Conservation (phyloP, 192 early-diverging fungal species). For the Gonapodya sp. region DNA sequence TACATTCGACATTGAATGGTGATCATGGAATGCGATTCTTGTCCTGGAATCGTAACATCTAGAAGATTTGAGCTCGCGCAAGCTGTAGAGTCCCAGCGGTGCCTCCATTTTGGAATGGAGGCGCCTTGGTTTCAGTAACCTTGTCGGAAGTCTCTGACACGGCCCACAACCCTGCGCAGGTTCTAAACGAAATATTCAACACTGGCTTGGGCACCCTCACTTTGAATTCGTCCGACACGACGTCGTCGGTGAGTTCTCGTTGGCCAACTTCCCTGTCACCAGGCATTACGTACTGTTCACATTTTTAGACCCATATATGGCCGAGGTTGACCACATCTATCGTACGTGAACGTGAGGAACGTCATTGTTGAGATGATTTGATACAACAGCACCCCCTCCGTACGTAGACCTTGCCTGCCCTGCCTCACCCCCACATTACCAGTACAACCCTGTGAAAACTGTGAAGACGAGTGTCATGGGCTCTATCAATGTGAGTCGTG, state of each 20-base stretch:
- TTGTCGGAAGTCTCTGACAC: no score
- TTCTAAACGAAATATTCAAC: slow-evolving; percentile 61
- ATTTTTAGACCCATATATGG: slow-evolving; percentile 58
- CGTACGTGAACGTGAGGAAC: slow-evolving; percentile 12
- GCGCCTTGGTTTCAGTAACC: no score
- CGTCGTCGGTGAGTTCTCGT: slow-evolving; percentile 45
- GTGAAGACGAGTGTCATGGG: slow-evolving; percentile 78
- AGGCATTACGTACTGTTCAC: not conserved
- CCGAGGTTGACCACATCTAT: slow-evolving; percentile 77
- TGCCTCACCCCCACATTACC: slow-evolving; percentile 79
- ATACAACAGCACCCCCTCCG: not conserved
- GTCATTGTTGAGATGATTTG: not conserved
- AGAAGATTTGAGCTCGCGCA: no score
- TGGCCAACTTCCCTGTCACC: not conserved
- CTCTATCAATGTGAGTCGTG: slow-evolving; percentile 47
- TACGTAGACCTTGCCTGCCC: slow-evolving; percentile 62
- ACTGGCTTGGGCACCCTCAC: slow-evolving; percentile 74
- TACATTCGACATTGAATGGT: no score
- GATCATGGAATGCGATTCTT: no score
- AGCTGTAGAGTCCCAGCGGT: no score
- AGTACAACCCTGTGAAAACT: slow-evolving; percentile 77
- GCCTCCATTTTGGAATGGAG: no score
- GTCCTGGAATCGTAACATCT: no score
- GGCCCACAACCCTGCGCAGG: slow-evolving; percentile 5
- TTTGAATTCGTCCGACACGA: slow-evolving; percentile 75